phyloP scores from a whole-genome alignment of 2,329 filamentous ascomycete species.

The Sordariomycetes sp. region DNA sequence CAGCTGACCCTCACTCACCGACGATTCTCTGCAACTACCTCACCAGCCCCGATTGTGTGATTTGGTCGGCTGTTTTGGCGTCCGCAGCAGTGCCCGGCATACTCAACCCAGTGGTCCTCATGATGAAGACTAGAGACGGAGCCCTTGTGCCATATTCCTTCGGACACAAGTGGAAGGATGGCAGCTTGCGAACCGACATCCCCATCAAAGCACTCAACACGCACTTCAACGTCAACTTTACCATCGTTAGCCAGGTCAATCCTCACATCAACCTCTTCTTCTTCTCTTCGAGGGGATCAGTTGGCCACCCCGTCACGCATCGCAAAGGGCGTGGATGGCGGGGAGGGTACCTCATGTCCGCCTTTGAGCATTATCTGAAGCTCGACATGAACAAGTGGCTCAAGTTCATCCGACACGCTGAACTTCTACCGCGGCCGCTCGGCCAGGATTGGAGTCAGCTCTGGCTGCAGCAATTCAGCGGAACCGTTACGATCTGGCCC shows the following conservation, averaged over 20 bases:
- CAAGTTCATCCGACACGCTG: constrained; percentile 84
- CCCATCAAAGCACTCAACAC: constrained; percentile 89
- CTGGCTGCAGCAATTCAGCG: constrained; percentile 91
- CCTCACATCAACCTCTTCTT: constrained; percentile 98
- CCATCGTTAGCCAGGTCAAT: constrained; percentile 82
- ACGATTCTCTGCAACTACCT: constrained; percentile 92
- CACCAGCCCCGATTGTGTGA: constrained; percentile 91
- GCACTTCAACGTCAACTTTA: constrained; percentile 98
- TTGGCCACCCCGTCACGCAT: constrained; percentile 89
- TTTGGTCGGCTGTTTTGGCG: constrained; percentile 93
- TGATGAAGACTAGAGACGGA: constrained; percentile 76
- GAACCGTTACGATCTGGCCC: constrained; percentile 95
- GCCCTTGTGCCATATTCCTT: constrained; percentile 84
- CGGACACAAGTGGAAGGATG: constrained; percentile 99
- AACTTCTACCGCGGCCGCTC: constrained; percentile 79
- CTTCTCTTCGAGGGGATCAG: constrained; percentile 86
- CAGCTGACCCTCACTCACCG: constrained; percentile 87
- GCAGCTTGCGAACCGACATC: constrained; percentile 87
- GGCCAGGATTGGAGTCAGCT: constrained; percentile 96
- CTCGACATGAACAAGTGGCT: constrained; percentile 97
- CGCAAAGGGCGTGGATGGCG: constrained; percentile 90
- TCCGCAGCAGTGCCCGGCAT: constrained; percentile 95
- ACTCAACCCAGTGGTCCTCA: constrained; percentile 85
- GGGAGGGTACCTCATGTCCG: constrained; percentile 86
- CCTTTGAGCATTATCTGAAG: constrained; percentile 90